A percentile compares a stretch with the other conserved stretches of the same genome.
Evolutionary conservation across 805 yeast genomes (phyloP).

Genomic region (Yamadazyma sp.): DNA sequence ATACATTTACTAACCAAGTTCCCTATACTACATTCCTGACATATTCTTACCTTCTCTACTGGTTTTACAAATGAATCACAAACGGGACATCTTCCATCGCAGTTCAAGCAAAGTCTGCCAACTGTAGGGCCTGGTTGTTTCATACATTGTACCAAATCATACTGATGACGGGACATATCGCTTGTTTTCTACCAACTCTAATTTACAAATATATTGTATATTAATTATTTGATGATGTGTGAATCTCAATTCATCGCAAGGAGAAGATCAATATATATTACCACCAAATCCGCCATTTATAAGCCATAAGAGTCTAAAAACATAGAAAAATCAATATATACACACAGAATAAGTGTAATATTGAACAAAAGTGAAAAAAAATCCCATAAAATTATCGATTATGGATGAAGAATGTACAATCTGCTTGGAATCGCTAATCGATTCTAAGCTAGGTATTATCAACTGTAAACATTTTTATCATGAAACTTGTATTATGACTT

Average conservation of each 20-base stretch:
- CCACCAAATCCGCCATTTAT: too few relatives aligned
- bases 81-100: conserved; percentile 89
- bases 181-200: too few relatives aligned
- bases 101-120: conserved; percentile 75
- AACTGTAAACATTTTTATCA: conserved; percentile 57
- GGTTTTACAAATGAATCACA: conserved; percentile 87
- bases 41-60: conserved; percentile 60
- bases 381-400: neutral
- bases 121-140: conserved; percentile 74
- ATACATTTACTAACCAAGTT: conserved; percentile 63
- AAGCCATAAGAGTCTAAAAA: too few relatives aligned
- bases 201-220: too few relatives aligned
- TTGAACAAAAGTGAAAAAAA: neutral
- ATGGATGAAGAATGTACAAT: conserved; percentile 50
- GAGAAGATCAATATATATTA: too few relatives aligned
- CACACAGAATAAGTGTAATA: neutral
- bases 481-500: conserved; percentile 50
- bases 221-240: too few relatives aligned
- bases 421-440: conserved; percentile 43
- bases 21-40: conserved; percentile 85
- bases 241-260: too few relatives aligned
- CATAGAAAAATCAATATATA: too few relatives aligned
- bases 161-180: conserved; percentile 86
- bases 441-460: conserved; percentile 22
- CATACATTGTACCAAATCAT: conserved; percentile 78